Percentiles rank a stretch among this genome's conserved stretches.
Conservation (phyloP, 2,329 filamentous ascomycete species). For the Escovopsis sp. region DNA sequence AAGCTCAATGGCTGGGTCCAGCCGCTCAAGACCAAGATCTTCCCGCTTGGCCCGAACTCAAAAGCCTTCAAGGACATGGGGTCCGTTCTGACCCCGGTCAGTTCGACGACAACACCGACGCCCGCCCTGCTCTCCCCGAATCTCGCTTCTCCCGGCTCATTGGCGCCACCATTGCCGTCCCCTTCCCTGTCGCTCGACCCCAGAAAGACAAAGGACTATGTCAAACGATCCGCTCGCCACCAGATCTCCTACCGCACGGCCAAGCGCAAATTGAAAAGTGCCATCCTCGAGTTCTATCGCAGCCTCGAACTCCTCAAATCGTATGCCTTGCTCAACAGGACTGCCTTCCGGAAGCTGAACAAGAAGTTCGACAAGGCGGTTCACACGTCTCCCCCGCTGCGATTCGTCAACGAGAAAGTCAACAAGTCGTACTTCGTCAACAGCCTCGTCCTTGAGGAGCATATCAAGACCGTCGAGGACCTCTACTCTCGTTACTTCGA, state of each 20-base stretch:
- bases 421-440: conserved; percentile 84
- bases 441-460: conserved; percentile 67
- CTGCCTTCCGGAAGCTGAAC: conserved; percentile 91
- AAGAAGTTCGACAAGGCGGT: conserved; percentile 97
- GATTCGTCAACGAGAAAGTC: conserved; percentile 85
- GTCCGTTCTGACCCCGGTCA: too few species aligned
- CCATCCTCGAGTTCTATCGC: conserved; percentile 85
- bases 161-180: too few species aligned
- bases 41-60: conserved; percentile 45
- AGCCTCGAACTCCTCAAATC: conserved; percentile 83
- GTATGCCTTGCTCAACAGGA: conserved; percentile 79
- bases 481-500: conserved; percentile 93
- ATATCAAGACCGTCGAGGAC: conserved; percentile 74
- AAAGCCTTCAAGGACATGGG: conserved; percentile 42
- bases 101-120: conserved; percentile 16
- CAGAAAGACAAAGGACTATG: conserved; percentile 33
- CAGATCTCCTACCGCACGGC: conserved; percentile 73
- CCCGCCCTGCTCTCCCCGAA: conserved; percentile 21
- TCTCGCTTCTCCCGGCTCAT: too few species aligned
- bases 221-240: conserved; percentile 28
- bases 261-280: conserved; percentile 82
- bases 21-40: conserved; percentile 38
- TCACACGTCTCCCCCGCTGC: conserved; percentile 58
- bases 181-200: conserved; percentile 8
- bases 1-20: conserved; percentile 29